phyloP scores from a whole-genome alignment of 495 filamentous ascomycete genomes.

The Elasticomyces elasticus region DNA sequence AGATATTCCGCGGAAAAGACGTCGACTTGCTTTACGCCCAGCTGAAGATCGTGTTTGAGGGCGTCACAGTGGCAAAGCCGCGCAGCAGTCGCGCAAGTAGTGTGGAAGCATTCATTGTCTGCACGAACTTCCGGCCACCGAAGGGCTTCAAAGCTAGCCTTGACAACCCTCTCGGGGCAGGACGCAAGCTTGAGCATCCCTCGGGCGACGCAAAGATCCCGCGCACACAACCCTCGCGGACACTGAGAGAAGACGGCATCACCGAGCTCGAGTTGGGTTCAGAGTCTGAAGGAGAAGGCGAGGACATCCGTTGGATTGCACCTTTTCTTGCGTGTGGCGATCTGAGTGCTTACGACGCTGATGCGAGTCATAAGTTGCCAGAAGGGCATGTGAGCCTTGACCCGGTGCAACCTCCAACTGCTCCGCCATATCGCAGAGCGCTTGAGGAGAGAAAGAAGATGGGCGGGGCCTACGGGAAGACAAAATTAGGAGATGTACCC shows the following conservation, averaged over 20 bases:
- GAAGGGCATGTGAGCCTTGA: conserved; percentile 68
- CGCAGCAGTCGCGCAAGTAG: conserved; percentile 86
- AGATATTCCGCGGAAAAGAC: conserved; percentile 90
- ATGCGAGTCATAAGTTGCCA: conserved; percentile 83
- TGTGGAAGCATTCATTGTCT: conserved; percentile 93
- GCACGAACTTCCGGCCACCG: conserved; percentile 67
- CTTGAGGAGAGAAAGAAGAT: conserved; percentile 69
- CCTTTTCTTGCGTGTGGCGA: conserved; percentile 95
- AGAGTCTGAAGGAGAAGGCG: conserved; percentile 23
- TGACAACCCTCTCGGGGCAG: conserved; percentile 55
- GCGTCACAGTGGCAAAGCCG: conserved; percentile 85
- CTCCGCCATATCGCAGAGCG: conserved; percentile 85
- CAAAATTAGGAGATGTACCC: conserved; percentile 32
- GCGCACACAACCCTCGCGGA: conserved; percentile 28
- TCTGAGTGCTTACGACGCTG: conserved; percentile 85
- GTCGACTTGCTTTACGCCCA: conserved; percentile 89
- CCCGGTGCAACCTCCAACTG: conserved; percentile 91
- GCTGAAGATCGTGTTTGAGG: conserved; percentile 77
- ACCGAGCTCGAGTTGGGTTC: conserved; percentile 47
- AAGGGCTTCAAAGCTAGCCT: conserved; percentile 50
- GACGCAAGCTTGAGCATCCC: conserved; percentile 34
- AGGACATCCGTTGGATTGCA: conserved; percentile 65
- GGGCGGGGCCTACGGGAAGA: conserved; percentile 78
- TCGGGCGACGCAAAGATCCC: conserved; percentile 1
- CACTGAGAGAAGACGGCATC: conserved; percentile 42